A percentile compares a stretch with the other conserved stretches of the same genome.
Conservation (phyloP, 2,329 filamentous ascomycete genomes). For the Apiospora rasikravindrae region DNA sequence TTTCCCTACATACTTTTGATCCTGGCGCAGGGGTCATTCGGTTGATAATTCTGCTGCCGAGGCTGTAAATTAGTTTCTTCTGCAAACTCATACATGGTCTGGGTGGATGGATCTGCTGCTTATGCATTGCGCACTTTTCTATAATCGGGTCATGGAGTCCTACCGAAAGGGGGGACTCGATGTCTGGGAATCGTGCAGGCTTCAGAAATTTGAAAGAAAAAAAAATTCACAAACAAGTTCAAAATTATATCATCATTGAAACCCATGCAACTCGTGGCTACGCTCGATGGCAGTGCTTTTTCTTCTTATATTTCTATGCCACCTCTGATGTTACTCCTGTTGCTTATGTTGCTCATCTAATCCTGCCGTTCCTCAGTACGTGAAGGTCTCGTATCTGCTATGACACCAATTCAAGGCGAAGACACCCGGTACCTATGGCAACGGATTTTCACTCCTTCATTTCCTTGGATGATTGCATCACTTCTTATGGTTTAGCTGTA, state of each 20-base stretch:
- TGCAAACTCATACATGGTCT: conserved; percentile 22
- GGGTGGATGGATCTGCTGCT: conserved; percentile 18
- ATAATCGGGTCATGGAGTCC: not conserved
- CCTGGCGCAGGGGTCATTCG: conserved; percentile 31
- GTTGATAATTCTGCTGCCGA: conserved; percentile 29
- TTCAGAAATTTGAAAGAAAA: conserved; percentile 6
- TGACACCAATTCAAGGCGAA: too few relatives aligned
- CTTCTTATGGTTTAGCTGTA: not conserved
- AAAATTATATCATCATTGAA: not conserved
- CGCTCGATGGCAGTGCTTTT: too few relatives aligned
- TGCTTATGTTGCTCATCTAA: not conserved
- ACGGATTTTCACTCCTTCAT: not conserved
- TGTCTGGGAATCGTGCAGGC: conserved; percentile 1
- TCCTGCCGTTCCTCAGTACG: not conserved
- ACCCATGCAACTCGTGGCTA: not conserved
- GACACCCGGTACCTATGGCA: not conserved
- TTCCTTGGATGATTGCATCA: not conserved
- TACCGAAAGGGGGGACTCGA: conserved; percentile 9
- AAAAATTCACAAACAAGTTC: conserved; percentile 12
- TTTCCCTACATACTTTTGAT: conserved; percentile 30
- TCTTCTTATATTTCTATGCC: not conserved
- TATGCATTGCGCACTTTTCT: conserved; percentile 18
- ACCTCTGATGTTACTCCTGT: not conserved
- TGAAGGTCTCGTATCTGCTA: too few relatives aligned
- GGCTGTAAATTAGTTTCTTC: conserved; percentile 34